Evolutionary conservation across 768 basidiomycete genomes (phyloP).

Genomic region (Kwoniella mangroviensis): DNA sequence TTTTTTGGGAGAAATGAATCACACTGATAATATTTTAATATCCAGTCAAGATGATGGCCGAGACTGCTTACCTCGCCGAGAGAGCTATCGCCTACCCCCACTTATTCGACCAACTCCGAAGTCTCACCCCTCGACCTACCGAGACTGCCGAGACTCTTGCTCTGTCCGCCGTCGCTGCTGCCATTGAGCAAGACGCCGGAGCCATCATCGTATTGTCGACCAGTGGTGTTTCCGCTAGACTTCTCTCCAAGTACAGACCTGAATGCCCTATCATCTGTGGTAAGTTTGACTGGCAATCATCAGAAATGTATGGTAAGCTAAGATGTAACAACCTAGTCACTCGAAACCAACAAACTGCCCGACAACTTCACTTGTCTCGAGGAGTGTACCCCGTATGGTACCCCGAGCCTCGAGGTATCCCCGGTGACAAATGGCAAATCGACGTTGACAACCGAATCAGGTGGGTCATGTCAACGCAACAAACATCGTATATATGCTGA

Average conservation of each 20-base stretch:
- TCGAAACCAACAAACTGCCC: conserved; percentile 90
- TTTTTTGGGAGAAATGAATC: neutral
- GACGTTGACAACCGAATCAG: conserved; percentile 67
- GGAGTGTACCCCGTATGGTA: conserved; percentile 98
- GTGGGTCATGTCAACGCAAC: conserved; percentile 59
- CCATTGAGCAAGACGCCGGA: conserved; percentile 89
- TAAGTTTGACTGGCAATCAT: conserved; percentile 58
- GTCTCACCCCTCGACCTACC: conserved; percentile 81
- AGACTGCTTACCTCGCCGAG: conserved; percentile 96
- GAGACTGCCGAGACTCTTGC: conserved; percentile 95
- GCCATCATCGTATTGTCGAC: conserved; percentile 97
- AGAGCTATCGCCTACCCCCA: conserved; percentile 93
- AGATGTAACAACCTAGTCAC: conserved; percentile 70
- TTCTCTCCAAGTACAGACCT: conserved; percentile 96
- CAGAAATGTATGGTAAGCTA: conserved; percentile 4
- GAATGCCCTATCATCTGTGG: conserved; percentile 91
- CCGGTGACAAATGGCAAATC: conserved; percentile 90
- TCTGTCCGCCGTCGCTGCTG: conserved; percentile 92
- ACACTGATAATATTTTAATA: conserved; percentile 6
- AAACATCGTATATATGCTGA: neutral
- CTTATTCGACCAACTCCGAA: conserved; percentile 83
- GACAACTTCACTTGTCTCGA: conserved; percentile 95
- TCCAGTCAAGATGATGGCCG: conserved; percentile 97
- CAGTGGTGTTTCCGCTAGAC: conserved; percentile 88
- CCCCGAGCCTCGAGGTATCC: conserved; percentile 87